These are phyloP conservation scores for Coemansia sp. DNA, from an alignment of 192 early-diverging fungal species.

Conservation along the genomic window DNA sequence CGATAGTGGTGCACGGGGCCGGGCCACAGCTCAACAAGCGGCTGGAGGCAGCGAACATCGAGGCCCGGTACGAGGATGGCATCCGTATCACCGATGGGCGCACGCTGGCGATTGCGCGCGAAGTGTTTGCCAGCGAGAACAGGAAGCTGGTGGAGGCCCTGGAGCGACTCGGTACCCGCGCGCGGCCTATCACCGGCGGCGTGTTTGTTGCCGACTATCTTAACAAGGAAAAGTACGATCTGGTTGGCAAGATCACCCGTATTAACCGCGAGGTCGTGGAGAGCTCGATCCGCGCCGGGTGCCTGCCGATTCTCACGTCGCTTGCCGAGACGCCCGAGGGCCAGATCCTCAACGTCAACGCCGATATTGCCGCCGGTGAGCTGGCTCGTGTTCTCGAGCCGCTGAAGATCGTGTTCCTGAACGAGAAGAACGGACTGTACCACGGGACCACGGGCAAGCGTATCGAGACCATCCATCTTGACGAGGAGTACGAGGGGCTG, in stretches of 20 bases:
- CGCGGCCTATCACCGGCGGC: slow-evolving; percentile 93
- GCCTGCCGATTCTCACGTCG: slow-evolving; percentile 92
- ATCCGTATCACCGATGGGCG: slow-evolving; percentile 95
- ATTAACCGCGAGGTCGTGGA: slow-evolving; percentile 95
- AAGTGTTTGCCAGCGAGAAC: slow-evolving; percentile 94
- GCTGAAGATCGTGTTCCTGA: slow-evolving; percentile 95
- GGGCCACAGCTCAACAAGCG: slow-evolving; percentile 94
- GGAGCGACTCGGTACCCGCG: slow-evolving; percentile 90
- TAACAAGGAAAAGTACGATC: slow-evolving; percentile 92
- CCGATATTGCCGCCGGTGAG: slow-evolving; percentile 97
- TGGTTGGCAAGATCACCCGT: slow-evolving; percentile 85
- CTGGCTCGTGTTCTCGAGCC: slow-evolving; percentile 95
- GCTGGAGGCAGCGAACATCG: slow-evolving; percentile 89
- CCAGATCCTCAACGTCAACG: slow-evolving; percentile 98
- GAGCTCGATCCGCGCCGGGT: slow-evolving; percentile 89
- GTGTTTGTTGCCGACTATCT: slow-evolving; percentile 97
- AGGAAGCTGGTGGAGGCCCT: slow-evolving; percentile 96
- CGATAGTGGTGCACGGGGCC: slow-evolving; percentile 97
- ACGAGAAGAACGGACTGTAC: slow-evolving; percentile 96
- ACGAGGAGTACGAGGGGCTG: slow-evolving; percentile 97
- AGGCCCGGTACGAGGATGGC: slow-evolving; percentile 95
- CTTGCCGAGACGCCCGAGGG: slow-evolving; percentile 94
- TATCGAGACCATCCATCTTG: slow-evolving; percentile 95
- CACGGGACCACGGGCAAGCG: slow-evolving; percentile 93
- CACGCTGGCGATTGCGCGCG: slow-evolving; percentile 90